phyloP scores from a whole-genome alignment of 2,329 filamentous ascomycete species.

The Talaromyces piceae region DNA sequence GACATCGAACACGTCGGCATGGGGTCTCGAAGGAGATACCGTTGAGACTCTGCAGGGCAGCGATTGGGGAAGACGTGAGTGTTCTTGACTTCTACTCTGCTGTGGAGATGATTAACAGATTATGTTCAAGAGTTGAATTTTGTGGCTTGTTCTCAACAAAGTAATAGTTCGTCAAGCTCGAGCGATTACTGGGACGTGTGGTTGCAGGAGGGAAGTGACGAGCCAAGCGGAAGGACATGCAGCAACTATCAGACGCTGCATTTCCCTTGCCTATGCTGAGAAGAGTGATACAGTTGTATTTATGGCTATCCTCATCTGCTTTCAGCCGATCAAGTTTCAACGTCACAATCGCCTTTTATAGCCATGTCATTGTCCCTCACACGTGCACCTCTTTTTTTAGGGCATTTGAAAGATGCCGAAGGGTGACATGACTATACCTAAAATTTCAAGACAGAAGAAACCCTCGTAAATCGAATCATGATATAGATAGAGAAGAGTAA shows the following conservation, averaged over 20 bases:
- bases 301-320: too few relatives aligned
- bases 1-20: conserved; percentile 39
- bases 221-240: conserved; percentile 41
- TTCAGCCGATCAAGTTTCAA: too few relatives aligned
- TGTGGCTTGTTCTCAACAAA: background rate
- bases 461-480: too few relatives aligned
- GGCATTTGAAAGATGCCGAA: too few relatives aligned
- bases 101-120: background rate
- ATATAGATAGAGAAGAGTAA: too few relatives aligned
- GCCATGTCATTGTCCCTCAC: too few relatives aligned
- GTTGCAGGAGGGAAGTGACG: conserved; percentile 46
- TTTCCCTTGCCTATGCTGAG: conserved; percentile 44
- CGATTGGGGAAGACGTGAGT: conserved; percentile 36
- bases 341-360: too few relatives aligned
- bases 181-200: conserved; percentile 45
- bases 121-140: background rate
- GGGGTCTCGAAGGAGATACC: conserved; percentile 44
- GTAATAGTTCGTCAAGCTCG: background rate
- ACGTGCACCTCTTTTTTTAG: too few relatives aligned
- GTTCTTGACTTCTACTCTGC: background rate
- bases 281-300: too few relatives aligned
- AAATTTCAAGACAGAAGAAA: too few relatives aligned
- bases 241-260: conserved; percentile 51
- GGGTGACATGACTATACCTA: too few relatives aligned
- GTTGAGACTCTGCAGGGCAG: conserved; percentile 43